phyloP scores from a whole-genome alignment of 495 filamentous ascomycete species.

The Penicillium canariense region DNA sequence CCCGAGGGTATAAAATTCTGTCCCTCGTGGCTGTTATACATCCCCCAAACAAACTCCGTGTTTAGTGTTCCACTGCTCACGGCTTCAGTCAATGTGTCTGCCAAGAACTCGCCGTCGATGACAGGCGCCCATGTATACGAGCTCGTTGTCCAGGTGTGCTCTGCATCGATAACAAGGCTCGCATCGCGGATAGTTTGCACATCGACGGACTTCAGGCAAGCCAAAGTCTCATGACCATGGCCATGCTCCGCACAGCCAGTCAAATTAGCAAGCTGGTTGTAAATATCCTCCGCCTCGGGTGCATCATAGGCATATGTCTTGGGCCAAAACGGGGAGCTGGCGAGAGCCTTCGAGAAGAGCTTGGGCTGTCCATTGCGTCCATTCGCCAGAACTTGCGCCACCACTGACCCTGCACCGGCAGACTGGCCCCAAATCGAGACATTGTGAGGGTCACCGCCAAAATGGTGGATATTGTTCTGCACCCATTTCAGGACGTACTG shows the following conservation, averaged over 20 bases:
- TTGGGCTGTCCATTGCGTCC: conserved; percentile 33
- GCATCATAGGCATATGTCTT: conserved; percentile 53
- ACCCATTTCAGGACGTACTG: conserved; percentile 55
- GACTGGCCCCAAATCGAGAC: conserved; percentile 55
- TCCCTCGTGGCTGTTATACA: conserved; percentile 61
- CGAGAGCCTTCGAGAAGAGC: conserved; percentile 54
- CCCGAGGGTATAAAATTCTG: conserved; percentile 57
- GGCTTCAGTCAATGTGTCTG: conserved; percentile 43
- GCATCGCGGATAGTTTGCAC: conserved; percentile 50
- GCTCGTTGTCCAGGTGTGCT: conserved; percentile 49
- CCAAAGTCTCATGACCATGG: conserved; percentile 32
- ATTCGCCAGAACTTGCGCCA: conserved; percentile 53
- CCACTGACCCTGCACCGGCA: conserved; percentile 55
- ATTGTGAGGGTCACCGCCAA: conserved; percentile 50
- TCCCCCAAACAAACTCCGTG: conserved; percentile 46
- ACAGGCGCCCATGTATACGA: conserved; percentile 61
- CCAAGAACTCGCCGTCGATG: conserved; percentile 54
- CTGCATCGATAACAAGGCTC: conserved; percentile 40
- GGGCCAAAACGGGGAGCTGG: conserved; percentile 60
- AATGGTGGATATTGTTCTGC: conserved; percentile 48
- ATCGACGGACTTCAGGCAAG: conserved; percentile 50
- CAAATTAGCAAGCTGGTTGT: conserved; percentile 40
- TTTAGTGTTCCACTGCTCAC: conserved; percentile 38
- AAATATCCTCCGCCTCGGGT: conserved; percentile 49
- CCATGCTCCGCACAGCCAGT: conserved; percentile 42